A percentile compares a stretch with the other conserved stretches of the same genome.
phyloP scores from a whole-genome alignment of 2,329 filamentous ascomycete genomes.

The Stagonosporopsis rhizophila region DNA sequence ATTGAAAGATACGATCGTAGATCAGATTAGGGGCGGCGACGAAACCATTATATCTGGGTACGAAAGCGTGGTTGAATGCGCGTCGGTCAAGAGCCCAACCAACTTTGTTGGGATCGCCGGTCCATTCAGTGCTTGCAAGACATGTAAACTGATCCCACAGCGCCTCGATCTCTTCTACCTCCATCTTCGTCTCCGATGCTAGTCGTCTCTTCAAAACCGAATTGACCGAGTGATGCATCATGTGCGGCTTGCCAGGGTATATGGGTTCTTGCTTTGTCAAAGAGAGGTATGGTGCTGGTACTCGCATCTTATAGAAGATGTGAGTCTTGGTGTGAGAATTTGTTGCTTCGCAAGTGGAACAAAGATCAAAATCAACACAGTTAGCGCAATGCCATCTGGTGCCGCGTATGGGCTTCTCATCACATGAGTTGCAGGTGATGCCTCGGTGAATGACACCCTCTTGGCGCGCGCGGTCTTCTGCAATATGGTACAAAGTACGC shows the following conservation, averaged over 20 bases:
- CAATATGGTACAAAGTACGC: constrained; percentile 86
- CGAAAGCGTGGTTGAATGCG: constrained; percentile 90
- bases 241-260: constrained; percentile 70
- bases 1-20: constrained; percentile 94
- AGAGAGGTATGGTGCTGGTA: constrained; percentile 85
- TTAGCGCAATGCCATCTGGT: constrained; percentile 95
- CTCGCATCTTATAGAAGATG: constrained; percentile 93
- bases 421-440: constrained; percentile 90
- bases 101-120: constrained; percentile 78
- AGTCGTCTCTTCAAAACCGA: constrained; percentile 70
- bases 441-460: constrained; percentile 84
- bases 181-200: constrained; percentile 59
- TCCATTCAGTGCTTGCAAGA: constrained; percentile 85
- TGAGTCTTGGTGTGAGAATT: constrained; percentile 85
- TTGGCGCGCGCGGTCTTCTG: constrained; percentile 86
- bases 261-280: constrained; percentile 67
- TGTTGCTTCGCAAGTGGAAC: constrained; percentile 85
- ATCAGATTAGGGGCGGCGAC: constrained; percentile 85
- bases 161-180: constrained; percentile 87
- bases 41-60: constrained; percentile 80
- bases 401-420: constrained; percentile 85
- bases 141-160: constrained; percentile 98
- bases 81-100: constrained; percentile 86
- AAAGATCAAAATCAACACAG: constrained; percentile 94
- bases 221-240: constrained; percentile 71